phyloP scores from a whole-genome alignment of 2,329 filamentous ascomycete species.

The Chrysosporium queenslandicum region DNA sequence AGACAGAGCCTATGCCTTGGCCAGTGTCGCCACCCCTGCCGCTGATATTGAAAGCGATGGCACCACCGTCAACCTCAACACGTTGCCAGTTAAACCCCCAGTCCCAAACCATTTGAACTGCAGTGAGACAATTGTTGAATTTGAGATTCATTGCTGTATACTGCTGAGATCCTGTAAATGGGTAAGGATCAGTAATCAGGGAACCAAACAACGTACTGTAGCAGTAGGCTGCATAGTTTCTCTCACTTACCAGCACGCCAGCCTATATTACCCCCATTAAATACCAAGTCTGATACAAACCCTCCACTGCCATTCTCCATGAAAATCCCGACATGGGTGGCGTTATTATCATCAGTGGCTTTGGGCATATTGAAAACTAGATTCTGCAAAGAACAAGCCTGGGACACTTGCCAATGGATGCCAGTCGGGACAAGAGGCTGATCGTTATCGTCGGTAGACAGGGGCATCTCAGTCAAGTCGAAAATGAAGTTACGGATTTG shows the following conservation, averaged over 20 bases:
- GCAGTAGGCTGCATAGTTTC: too few relatives aligned
- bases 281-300: slow-evolving; percentile 49
- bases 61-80: slow-evolving; percentile 43
- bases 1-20: too few relatives aligned
- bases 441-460: slow-evolving; percentile 27
- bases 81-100: slow-evolving; percentile 49
- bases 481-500: slow-evolving; percentile 21
- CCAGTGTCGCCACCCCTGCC: too few relatives aligned
- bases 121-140: slow-evolving; percentile 44
- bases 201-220: slow-evolving; percentile 22
- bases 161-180: slow-evolving; percentile 42
- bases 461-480: too few relatives aligned
- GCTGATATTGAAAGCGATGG: slow-evolving; percentile 38
- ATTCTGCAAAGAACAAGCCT: slow-evolving; percentile 41
- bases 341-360: slow-evolving; percentile 19
- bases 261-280: slow-evolving; percentile 52
- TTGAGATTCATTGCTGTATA: slow-evolving; percentile 47
- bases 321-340: slow-evolving; percentile 18
- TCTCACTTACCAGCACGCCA: too few relatives aligned
- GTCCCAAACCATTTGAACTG: slow-evolving; percentile 48
- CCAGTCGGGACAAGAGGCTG: slow-evolving; percentile 21
- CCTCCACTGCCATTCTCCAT: slow-evolving; percentile 42
- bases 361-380: slow-evolving; percentile 64
- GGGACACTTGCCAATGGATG: slow-evolving; percentile 16
- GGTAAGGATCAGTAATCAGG: neutral